phyloP scores from a whole-genome alignment of 2,329 filamentous ascomycete species.

The Talaromyces pinophilus region DNA sequence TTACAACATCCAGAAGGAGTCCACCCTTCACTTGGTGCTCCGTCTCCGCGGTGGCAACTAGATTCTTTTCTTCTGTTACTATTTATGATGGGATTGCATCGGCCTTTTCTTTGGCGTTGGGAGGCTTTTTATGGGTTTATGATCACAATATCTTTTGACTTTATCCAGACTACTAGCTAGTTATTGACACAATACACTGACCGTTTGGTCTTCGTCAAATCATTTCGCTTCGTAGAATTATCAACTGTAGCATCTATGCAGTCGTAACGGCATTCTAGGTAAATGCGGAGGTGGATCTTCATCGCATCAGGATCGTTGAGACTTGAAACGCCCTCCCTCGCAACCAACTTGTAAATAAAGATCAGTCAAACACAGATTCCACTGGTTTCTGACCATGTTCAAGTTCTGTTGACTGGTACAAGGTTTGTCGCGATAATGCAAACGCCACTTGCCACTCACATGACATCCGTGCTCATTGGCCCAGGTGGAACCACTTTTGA shows the following conservation, averaged over 20 bases:
- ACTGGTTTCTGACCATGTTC: too few species aligned
- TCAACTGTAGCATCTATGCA: not conserved
- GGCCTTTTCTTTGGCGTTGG: slow-evolving; percentile 42
- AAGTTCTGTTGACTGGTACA: too few species aligned
- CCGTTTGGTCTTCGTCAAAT: slow-evolving; percentile 29
- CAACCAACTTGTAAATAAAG: too few species aligned
- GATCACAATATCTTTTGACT: slow-evolving; percentile 18
- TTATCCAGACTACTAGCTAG: slow-evolving; percentile 3
- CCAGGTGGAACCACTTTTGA: not conserved
- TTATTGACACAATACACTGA: slow-evolving; percentile 27
- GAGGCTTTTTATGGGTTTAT: slow-evolving; percentile 29
- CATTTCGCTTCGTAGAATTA: slow-evolving; percentile 9
- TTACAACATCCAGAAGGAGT: slow-evolving; percentile 63
- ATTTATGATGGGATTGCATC: slow-evolving; percentile 28
- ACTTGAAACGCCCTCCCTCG: not conserved
- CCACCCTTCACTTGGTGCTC: slow-evolving; percentile 64
- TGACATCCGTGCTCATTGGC: slow-evolving; percentile 15
- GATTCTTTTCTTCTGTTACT: slow-evolving; percentile 25
- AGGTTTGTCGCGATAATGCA: not conserved
- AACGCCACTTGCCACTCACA: slow-evolving; percentile 21
- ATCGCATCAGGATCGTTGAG: not conserved
- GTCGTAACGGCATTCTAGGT: not conserved
- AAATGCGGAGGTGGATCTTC: not conserved
- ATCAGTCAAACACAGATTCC: too few species aligned
- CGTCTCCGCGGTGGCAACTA: slow-evolving; percentile 58